Evolutionary conservation across 1,284 basidiomycete genomes (phyloP).

Genomic region (Rhizoctonia solani): DNA sequence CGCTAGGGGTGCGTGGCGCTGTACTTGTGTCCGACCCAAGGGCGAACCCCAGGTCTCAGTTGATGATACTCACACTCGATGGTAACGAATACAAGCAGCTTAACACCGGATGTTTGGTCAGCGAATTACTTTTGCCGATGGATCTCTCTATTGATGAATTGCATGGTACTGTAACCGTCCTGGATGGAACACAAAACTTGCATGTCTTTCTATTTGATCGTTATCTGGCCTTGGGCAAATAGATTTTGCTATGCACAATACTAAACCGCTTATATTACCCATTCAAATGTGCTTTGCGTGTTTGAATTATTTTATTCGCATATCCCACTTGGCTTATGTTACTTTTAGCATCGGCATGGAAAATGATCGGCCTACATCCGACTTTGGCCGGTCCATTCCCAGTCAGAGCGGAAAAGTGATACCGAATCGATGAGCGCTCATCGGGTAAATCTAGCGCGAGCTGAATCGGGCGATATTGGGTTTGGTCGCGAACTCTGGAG

Average conservation of each 20-base stretch:
- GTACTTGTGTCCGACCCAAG: constrained; percentile 19
- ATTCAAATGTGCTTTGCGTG: background rate
- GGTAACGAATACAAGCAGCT: background rate
- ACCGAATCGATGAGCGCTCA: constrained; percentile 17
- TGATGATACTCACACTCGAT: background rate
- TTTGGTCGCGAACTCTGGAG: background rate
- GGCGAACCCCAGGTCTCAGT: background rate
- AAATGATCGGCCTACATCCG: background rate
- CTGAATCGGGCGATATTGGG: constrained; percentile 13
- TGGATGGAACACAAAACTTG: background rate
- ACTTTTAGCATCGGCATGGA: background rate
- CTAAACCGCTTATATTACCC: background rate
- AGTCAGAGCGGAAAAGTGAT: background rate
- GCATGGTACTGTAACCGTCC: constrained; percentile 7
- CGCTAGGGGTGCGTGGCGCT: constrained; percentile 10
- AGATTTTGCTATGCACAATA: constrained; percentile 1
- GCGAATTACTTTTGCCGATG: background rate
- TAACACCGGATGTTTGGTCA: background rate
- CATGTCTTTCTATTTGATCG: constrained; percentile 11
- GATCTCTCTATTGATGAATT: constrained; percentile 14
- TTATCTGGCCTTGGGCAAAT: background rate
- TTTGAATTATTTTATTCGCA: background rate
- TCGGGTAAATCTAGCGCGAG: background rate
- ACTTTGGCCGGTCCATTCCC: background rate
- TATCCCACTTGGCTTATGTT: background rate